Evolutionary conservation across 2,329 filamentous ascomycete species (phyloP).

Genomic region (Hyphodiscus sp.): DNA sequence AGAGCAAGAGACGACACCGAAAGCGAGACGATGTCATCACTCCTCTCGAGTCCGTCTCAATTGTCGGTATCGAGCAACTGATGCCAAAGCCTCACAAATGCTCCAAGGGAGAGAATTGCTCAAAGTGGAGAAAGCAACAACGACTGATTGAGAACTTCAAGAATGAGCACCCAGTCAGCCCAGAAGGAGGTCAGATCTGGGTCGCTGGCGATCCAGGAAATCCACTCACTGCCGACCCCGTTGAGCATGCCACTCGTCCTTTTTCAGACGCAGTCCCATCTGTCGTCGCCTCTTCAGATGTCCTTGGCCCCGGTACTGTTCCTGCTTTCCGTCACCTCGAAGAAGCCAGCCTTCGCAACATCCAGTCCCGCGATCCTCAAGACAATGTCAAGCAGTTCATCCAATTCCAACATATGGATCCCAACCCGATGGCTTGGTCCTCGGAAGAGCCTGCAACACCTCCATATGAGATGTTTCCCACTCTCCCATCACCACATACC

Average conservation of each 20-base stretch:
- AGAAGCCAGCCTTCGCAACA: constrained; percentile 61
- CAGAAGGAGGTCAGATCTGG: constrained; percentile 60
- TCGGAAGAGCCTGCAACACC: constrained; percentile 62
- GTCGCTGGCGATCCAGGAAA: constrained; percentile 76
- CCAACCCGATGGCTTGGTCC: constrained; percentile 29
- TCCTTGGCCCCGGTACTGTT: constrained; percentile 65
- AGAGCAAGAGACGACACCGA: constrained; percentile 22
- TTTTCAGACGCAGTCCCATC: constrained; percentile 73
- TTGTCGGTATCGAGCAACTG: constrained; percentile 85
- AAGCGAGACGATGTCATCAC: constrained; percentile 54
- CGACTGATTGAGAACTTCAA: constrained; percentile 68
- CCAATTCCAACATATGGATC: constrained; percentile 67
- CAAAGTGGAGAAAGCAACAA: constrained; percentile 76
- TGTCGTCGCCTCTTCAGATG: constrained; percentile 83
- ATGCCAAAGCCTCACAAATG: constrained; percentile 80
- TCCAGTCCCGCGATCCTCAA: constrained; percentile 73
- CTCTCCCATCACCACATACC: constrained; percentile 39
- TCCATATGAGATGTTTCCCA: constrained; percentile 58
- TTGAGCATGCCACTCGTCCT: constrained; percentile 45
- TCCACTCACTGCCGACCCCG: constrained; percentile 53
- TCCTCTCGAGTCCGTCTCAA: constrained; percentile 78
- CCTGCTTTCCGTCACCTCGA: constrained; percentile 65
- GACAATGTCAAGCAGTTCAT: constrained; percentile 92
- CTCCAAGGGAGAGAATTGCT: constrained; percentile 78
- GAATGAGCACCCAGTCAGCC: constrained; percentile 63